phyloP scores from a whole-genome alignment of 805 yeast species.

The Lachancea nothofagi region DNA sequence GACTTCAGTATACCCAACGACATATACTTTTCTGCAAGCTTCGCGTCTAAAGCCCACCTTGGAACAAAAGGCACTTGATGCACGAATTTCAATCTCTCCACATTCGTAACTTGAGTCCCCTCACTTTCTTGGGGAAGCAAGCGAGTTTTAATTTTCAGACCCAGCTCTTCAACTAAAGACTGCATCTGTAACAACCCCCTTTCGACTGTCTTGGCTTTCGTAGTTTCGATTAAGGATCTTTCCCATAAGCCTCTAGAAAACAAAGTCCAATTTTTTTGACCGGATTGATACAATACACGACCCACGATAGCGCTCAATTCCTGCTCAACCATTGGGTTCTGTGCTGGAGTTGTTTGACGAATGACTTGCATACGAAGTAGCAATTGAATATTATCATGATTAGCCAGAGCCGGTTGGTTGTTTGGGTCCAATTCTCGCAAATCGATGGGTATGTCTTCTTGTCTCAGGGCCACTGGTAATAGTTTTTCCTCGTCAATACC shows the following conservation, averaged over 20 bases:
- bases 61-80: slow-evolving; percentile 75
- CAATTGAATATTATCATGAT: slow-evolving; percentile 68
- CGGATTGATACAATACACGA: slow-evolving; percentile 54
- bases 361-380: slow-evolving; percentile 60
- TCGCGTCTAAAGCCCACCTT: slow-evolving; percentile 77
- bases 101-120: slow-evolving; percentile 33
- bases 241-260: slow-evolving; percentile 85
- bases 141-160: slow-evolving; percentile 55
- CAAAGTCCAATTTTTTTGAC: slow-evolving; percentile 54
- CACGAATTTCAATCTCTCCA: slow-evolving; percentile 59
- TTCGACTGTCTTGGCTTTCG: slow-evolving; percentile 79
- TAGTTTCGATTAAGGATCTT: slow-evolving; percentile 77
- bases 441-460: slow-evolving; percentile 55
- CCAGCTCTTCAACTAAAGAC: slow-evolving; percentile 82
- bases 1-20: slow-evolving; percentile 78
- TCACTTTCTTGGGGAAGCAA: slow-evolving; percentile 41
- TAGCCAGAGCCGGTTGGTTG: slow-evolving; percentile 65
- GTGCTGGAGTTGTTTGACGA: slow-evolving; percentile 65
- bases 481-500: slow-evolving; percentile 40
- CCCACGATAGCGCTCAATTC: slow-evolving; percentile 73
- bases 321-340: slow-evolving; percentile 68
- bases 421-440: slow-evolving; percentile 67
- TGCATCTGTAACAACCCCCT: slow-evolving; percentile 93
- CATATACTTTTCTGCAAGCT: slow-evolving; percentile 80
- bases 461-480: slow-evolving; percentile 58